Base-by-base conservation (phyloP, 179 eudicot genomes). In the Spinacia oleracea region DNA sequence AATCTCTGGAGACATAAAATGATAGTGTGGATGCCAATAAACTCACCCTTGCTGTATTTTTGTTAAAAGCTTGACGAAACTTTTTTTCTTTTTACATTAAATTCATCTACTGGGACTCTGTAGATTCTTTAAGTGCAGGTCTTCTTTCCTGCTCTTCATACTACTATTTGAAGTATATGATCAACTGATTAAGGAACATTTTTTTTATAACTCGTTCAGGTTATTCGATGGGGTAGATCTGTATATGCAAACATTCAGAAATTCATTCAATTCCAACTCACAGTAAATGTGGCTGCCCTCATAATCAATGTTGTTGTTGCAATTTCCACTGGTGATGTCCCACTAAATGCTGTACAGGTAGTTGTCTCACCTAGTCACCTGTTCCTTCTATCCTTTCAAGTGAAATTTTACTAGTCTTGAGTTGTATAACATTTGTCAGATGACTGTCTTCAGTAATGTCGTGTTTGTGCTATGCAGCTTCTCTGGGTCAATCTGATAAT, bases 251-350 rank as follows among this genome's bases (percentile, higher is more conserved):
- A 93, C 77, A 92, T 92, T 66, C 97, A 93, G 82, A 95, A 93
- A 72, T 95, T 95, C 71, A 93, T 95, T 77, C 98, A 95, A 89
- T 95, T 95, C 83, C 98, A 95, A 89, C 98, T 95, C 51, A 95
- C 98, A 6, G 98, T 95, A 58, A 95, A 95, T 77, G 98, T 91
- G 80, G 97, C 98, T 81, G 98, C 97, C 74, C 93, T 95, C 72
- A 67, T 89, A 9, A 90, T 93, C 5, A 95, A 95, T 88, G 98
- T 95, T 56, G 98, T 93, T 55, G 95, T 97, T 53, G 97, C 98
- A 78, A 73, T 93, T 79, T 84, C 98, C 23, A 80, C 97, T 18
- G 98, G 98, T 15, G 89, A 86, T 68, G 97, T 95, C 68, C 98
- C 98, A 50, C 76, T 95, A 59, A 95, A 82, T 73, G 95, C 98